phyloP scores from a whole-genome alignment of 2,329 filamentous ascomycete species.

The Dendryphion nanum region DNA sequence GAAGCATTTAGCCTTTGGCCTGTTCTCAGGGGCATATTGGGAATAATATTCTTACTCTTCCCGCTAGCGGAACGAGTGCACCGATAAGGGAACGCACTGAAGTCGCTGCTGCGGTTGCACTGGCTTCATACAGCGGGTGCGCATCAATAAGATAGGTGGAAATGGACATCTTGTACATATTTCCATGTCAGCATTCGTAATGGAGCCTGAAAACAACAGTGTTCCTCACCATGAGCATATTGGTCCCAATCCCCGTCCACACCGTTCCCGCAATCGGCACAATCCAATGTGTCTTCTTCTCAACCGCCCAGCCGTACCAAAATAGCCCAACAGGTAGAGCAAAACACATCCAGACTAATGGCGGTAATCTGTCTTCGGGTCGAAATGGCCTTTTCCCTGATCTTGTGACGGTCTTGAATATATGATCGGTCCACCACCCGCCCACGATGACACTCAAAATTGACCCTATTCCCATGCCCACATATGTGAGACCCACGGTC shows the following conservation, averaged over 20 bases:
- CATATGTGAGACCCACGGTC: slow-evolving; percentile 16
- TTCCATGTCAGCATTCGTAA: not conserved
- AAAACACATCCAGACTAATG: slow-evolving; percentile 24
- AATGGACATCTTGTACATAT: slow-evolving; percentile 21
- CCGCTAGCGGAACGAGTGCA: slow-evolving; percentile 59
- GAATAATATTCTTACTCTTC: too few species aligned
- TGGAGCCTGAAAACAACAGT: not conserved
- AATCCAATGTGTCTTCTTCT: slow-evolving; percentile 24
- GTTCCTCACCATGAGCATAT: slow-evolving; percentile 10
- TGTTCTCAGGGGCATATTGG: too few species aligned
- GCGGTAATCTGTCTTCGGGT: slow-evolving; percentile 36
- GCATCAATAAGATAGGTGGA: slow-evolving; percentile 64
- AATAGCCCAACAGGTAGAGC: slow-evolving; percentile 22
- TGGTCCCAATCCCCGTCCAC: slow-evolving; percentile 11
- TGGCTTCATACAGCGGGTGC: slow-evolving; percentile 39
- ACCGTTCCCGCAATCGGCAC: slow-evolving; percentile 22
- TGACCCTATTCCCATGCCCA: slow-evolving; percentile 17
- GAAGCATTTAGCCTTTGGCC: too few species aligned
- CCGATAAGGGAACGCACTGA: slow-evolving; percentile 55
- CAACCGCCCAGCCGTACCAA: slow-evolving; percentile 28
- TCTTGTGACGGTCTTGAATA: slow-evolving; percentile 20
- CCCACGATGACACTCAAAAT: slow-evolving; percentile 8
- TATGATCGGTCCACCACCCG: slow-evolving; percentile 20
- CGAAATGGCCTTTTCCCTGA: slow-evolving; percentile 10
- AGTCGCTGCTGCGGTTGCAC: slow-evolving; percentile 58